A percentile compares a stretch with the other conserved stretches of the same genome.
These are phyloP conservation scores for Pseudopithomyces chartarum DNA, from an alignment of 2,329 filamentous ascomycete species.

Conservation along the genomic window DNA sequence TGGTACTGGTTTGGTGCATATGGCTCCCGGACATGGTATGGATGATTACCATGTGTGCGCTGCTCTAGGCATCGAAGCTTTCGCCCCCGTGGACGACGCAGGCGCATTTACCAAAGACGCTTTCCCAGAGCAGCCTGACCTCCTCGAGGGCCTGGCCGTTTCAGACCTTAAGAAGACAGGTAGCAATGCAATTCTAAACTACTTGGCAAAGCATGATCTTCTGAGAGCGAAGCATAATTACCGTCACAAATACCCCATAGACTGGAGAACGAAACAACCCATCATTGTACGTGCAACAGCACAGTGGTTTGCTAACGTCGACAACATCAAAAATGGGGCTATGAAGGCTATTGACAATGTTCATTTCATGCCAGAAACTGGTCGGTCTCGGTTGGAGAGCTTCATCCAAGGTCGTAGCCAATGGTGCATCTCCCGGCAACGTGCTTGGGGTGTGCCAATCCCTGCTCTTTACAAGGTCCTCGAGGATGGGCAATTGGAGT, in stretches of 20 bases:
- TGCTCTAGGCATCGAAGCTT: constrained; percentile 69
- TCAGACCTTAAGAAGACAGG: constrained; percentile 64
- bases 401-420: constrained; percentile 88
- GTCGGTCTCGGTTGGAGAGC: constrained; percentile 75
- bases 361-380: constrained; percentile 76
- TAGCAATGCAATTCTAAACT: constrained; percentile 67
- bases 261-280: constrained; percentile 94
- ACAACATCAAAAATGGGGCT: constrained; percentile 75
- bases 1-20: constrained; percentile 94
- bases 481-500: constrained; percentile 63
- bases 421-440: constrained; percentile 97
- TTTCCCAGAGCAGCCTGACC: constrained; percentile 69
- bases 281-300: constrained; percentile 90
- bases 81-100: constrained; percentile 81
- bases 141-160: constrained; percentile 74
- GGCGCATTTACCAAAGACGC: constrained; percentile 82
- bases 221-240: constrained; percentile 74
- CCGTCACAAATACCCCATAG: constrained; percentile 93
- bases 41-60: constrained; percentile 90
- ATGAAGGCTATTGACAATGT: constrained; percentile 73
- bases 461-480: constrained; percentile 77
- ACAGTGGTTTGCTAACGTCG: constrained; percentile 97
- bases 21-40: constrained; percentile 93
- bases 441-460: constrained; percentile 96
- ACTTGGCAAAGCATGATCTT: constrained; percentile 59